Evolutionary conservation across 169 alveolate genomes (phyloP).

Genomic region (Eimeria necatrix): DNA sequence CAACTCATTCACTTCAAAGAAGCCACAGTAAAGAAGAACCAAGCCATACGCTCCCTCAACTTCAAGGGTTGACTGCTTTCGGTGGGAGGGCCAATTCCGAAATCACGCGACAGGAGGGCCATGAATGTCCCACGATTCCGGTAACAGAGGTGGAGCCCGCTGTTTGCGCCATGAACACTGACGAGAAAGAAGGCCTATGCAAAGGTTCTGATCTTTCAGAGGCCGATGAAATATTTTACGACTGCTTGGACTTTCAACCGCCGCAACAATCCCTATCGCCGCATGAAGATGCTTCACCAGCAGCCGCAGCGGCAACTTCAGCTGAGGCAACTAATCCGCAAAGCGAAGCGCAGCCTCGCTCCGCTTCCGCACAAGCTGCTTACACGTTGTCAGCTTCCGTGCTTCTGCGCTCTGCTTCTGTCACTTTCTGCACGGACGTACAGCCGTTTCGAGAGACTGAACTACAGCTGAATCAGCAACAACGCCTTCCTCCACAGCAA

Average conservation of each 20-base stretch:
- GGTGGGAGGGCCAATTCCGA: neutral
- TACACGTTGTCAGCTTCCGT: constrained; percentile 36
- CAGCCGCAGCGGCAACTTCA: neutral
- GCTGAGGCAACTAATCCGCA: neutral
- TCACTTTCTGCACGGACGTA: constrained; percentile 7
- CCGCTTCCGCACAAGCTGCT: neutral
- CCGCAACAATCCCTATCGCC: neutral
- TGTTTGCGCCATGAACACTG: neutral
- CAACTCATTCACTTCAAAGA: neutral
- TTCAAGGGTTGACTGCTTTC: neutral
- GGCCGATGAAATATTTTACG: constrained; percentile 3
- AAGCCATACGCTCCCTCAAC: neutral
- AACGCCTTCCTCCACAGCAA: neutral
- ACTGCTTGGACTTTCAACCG: constrained; percentile 52
- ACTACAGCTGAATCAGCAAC: neutral
- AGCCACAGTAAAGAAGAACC: neutral
- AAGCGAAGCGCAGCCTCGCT: neutral
- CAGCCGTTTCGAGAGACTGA: neutral
- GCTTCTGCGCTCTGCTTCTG: constrained; percentile 8
- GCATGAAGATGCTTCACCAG: neutral
- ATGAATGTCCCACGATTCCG: neutral
- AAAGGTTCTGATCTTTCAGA: neutral
- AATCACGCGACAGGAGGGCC: neutral
- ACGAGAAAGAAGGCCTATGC: neutral
- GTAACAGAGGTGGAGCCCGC: neutral